Conservation (phyloP, 495 filamentous ascomycete species). For the Penicillium steckii region DNA sequence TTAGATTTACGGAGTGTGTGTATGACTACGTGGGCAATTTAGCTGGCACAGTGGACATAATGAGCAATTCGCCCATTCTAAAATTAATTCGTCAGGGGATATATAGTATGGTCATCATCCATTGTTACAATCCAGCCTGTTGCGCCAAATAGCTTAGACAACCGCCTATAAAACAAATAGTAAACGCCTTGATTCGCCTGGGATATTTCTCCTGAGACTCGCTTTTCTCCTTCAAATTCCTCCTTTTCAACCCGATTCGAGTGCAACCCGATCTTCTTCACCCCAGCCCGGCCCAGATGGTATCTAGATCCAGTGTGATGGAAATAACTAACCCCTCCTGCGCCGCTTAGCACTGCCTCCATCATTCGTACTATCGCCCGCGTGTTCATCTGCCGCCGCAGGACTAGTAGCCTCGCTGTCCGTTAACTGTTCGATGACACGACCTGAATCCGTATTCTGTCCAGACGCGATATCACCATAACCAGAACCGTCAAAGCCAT, state of each 20-base stretch:
- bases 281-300: neutral
- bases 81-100: neutral
- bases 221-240: neutral
- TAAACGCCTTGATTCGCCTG: conserved; percentile 5
- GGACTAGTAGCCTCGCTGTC: conserved; percentile 51
- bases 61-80: neutral
- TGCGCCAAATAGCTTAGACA: neutral
- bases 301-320: neutral
- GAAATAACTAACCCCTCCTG: conserved; percentile 29
- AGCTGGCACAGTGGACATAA: too few species aligned
- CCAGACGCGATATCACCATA: conserved; percentile 18
- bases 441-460: conserved; percentile 22
- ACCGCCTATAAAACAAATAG: conserved; percentile 5
- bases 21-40: too few species aligned
- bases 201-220: conserved; percentile 5
- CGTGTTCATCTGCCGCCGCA: conserved; percentile 28
- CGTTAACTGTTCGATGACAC: conserved; percentile 45
- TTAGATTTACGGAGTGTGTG: too few species aligned
- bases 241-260: neutral
- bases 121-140: neutral
- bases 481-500: conserved; percentile 30
- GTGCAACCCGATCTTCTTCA: neutral
- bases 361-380: conserved; percentile 10
- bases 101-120: conserved; percentile 1
- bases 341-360: conserved; percentile 38